Conservation (phyloP, 306 rosid species). For the Corylus heterophylla region DNA sequence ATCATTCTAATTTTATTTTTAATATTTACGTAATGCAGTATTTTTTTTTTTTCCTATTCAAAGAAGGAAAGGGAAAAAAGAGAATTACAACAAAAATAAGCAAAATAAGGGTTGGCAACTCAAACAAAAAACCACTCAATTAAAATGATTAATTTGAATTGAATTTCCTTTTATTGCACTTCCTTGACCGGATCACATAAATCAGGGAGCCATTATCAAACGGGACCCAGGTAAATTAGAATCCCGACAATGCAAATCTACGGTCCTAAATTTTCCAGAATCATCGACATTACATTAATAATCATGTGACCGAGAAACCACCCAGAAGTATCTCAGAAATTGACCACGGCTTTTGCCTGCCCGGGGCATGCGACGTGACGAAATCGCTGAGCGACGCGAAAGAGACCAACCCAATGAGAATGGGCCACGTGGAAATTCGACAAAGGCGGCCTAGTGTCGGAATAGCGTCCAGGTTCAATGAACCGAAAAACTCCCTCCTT, state of each 20-base stretch:
- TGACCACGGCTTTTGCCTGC: neutral
- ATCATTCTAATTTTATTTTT: no score
- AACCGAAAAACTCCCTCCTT: conserved; percentile 33
- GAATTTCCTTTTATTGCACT: no score
- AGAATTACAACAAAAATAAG: no score
- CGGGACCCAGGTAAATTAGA: neutral
- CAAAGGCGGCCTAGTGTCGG: neutral
- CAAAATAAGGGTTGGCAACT: no score
- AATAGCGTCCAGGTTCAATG: conserved; percentile 56
- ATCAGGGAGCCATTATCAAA: no score
- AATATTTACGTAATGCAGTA: no score
- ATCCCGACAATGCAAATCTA: neutral
- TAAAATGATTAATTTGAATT: no score
- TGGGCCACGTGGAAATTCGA: conserved; percentile 18
- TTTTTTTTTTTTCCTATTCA: no score
- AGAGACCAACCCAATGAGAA: neutral
- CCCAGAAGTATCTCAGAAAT: neutral
- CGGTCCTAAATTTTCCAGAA: neutral
- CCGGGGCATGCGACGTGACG: conserved; percentile 30
- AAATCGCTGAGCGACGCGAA: conserved; percentile 32
- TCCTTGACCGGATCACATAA: no score
- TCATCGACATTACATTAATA: neutral
- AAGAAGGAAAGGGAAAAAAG: no score
- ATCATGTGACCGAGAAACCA: neutral
- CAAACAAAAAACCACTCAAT: no score